Base-by-base conservation (phyloP, 2,329 filamentous ascomycete genomes). In the Colletotrichum orchidophilum region DNA sequence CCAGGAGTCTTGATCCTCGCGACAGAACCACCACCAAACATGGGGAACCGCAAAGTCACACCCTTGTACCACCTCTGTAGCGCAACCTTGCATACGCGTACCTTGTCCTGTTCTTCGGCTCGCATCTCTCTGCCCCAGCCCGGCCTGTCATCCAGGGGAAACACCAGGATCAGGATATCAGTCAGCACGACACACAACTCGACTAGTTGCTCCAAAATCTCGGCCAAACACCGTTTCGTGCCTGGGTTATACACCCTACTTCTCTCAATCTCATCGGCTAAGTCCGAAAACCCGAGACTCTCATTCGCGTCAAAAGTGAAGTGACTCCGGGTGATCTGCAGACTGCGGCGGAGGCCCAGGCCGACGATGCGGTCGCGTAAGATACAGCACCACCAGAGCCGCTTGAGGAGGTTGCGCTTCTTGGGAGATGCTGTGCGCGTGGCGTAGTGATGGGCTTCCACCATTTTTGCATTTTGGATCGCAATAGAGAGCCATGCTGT, bases 321-420 rank as follows among this genome's bases (percentile, higher is more conserved):
- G 68, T 85, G 82, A 0, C 79, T 78, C 3, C 83, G 81, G 0
- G 85, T 84, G 65, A 88, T 83, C 70, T 87, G 86, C n/a, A 86
- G 80, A 50, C 82, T 82, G 12, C 86, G 81, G n/a, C 86, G 82
- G 71, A 88, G 81, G 4, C 86, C 83, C 9, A 89, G 79, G 4
- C 83, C 81, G 29, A 88, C 73, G 21, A 86, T 84, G 49, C 86
- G 82, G 75, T 88, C 87, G 12, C 87, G 84, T 5, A 88, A 80
- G 50, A 88, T 80, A 69, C 86, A 87, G 68, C 85, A 86, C 86
- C 87, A 88, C 86, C 86, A 88, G 8, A 89, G 76, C 2, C 86
- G 80, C 76, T 87, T 88, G 35, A 85, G 80, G 8, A 81, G 78
- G 71, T 82, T 80, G 65, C 82, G 79, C 70, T 82, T 81, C 72